Percentiles rank a stretch among this genome's conserved stretches.
Conservation (phyloP, 148 eudicot genomes). For the Rhododendron henanense region DNA sequence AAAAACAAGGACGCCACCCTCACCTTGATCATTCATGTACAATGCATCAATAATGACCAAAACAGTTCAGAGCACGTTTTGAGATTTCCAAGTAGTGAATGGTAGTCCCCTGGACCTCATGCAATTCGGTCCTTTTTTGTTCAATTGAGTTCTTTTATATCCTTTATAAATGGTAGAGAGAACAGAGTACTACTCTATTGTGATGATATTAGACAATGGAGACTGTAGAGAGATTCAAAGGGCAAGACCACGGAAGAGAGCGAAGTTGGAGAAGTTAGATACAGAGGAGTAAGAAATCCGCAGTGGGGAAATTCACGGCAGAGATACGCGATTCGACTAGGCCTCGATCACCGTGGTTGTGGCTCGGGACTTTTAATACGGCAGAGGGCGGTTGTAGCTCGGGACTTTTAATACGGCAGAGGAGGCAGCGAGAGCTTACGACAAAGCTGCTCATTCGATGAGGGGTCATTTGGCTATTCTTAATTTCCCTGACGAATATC, state of each 20-base stretch:
- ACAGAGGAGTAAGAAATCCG: slow-evolving; percentile 15
- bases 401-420: slow-evolving; percentile 21
- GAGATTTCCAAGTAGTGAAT: too few relatives aligned
- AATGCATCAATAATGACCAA: too few relatives aligned
- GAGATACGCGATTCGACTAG: slow-evolving; percentile 24
- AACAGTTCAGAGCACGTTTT: too few relatives aligned
- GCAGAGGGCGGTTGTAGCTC: slow-evolving; percentile 22
- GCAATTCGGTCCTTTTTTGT: too few relatives aligned
- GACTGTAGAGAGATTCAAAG: neutral
- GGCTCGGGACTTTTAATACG: slow-evolving; percentile 32
- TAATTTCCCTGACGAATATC: slow-evolving; percentile 32
- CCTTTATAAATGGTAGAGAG: neutral
- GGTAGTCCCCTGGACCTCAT: too few relatives aligned
- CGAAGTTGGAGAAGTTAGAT: neutral
- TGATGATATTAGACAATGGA: neutral
- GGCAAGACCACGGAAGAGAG: neutral
- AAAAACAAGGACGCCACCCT: too few relatives aligned
- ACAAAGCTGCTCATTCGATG: slow-evolving; percentile 10
- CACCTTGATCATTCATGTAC: too few relatives aligned
- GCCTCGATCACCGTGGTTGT: slow-evolving; percentile 7
- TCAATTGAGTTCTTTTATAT: too few relatives aligned
- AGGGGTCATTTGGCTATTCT: slow-evolving; percentile 24
- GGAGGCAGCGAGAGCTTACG: slow-evolving; percentile 24
- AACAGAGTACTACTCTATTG: neutral
- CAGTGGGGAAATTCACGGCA: slow-evolving; percentile 26